These are phyloP conservation scores for Ceratopteris richardii DNA, from an alignment of 75 land plant species.

Conservation along the genomic window DNA sequence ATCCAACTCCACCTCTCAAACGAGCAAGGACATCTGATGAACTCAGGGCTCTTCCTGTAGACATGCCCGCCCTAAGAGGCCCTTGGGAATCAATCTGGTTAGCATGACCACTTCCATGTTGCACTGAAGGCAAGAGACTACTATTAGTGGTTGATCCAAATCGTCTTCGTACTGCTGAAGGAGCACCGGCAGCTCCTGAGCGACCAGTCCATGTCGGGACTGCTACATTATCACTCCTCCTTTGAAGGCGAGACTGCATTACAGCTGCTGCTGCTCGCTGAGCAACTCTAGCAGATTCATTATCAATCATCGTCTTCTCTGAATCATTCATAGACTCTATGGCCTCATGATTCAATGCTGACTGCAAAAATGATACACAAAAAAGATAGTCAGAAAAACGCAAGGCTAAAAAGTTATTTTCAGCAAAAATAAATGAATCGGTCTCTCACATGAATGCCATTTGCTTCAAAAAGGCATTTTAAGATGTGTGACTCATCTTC, in stretches of 20 bases:
- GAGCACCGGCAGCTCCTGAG: conserved; percentile 93
- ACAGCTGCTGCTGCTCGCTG: conserved; percentile 87
- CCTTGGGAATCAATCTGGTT: conserved; percentile 4
- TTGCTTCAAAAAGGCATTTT: conserved; percentile 63
- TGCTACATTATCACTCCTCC: conserved; percentile 58
- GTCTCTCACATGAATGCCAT: conserved; percentile 91
- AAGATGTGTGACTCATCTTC: conserved; percentile 73
- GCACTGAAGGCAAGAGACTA: conserved; percentile 18
- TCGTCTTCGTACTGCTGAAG: conserved; percentile 46
- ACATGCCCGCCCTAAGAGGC: conserved; percentile 42
- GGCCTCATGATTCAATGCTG: conserved; percentile 89
- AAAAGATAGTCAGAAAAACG: no score
- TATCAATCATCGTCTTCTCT: conserved; percentile 69
- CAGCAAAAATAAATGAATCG: no score
- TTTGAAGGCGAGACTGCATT: conserved; percentile 65
- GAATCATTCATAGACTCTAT: conserved; percentile 76
- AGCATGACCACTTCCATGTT: no score
- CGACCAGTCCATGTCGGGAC: conserved; percentile 97
- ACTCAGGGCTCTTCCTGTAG: conserved; percentile 66
- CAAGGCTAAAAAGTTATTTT: no score
- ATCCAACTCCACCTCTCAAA: conserved; percentile 55
- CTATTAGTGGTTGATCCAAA: conserved; percentile 75
- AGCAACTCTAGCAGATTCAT: conserved; percentile 84
- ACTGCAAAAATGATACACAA: conserved; percentile 46
- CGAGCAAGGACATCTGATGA: conserved; percentile 72